Evolutionary conservation across 495 filamentous ascomycete species (phyloP).

Genomic region (Wilcoxina mikolae): DNA sequence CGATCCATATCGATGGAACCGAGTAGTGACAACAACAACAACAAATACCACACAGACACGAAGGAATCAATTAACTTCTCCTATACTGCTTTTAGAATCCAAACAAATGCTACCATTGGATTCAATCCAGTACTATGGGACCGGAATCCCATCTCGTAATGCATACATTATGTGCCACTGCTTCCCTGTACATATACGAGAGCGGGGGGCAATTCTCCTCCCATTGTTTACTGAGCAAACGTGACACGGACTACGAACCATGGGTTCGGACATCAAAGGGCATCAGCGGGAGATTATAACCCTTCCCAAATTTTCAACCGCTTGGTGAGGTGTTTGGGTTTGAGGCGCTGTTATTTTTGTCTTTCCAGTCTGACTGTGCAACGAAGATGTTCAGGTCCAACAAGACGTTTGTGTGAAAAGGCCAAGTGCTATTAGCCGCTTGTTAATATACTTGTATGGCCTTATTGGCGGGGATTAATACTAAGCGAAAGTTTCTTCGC

Average conservation of each 20-base stretch:
- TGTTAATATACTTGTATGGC: background rate
- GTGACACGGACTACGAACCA: background rate
- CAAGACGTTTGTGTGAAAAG: background rate
- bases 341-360: background rate
- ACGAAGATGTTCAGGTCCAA: background rate
- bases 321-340: background rate
- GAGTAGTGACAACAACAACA: background rate
- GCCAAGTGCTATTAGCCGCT: background rate
- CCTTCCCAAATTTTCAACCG: background rate
- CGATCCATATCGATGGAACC: background rate
- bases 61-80: background rate
- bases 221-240: background rate
- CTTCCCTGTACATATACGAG: slow-evolving; percentile 1
- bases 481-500: slow-evolving; percentile 1
- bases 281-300: background rate
- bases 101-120: background rate
- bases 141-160: background rate
- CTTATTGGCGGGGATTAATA: background rate
- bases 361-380: background rate
- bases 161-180: background rate
- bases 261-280: background rate
- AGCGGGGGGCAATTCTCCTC: background rate
- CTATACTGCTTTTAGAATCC: background rate
- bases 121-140: background rate
- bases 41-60: background rate